Base-by-base conservation (phyloP, 495 filamentous ascomycete genomes). In the Aspergillus heteromorphus region DNA sequence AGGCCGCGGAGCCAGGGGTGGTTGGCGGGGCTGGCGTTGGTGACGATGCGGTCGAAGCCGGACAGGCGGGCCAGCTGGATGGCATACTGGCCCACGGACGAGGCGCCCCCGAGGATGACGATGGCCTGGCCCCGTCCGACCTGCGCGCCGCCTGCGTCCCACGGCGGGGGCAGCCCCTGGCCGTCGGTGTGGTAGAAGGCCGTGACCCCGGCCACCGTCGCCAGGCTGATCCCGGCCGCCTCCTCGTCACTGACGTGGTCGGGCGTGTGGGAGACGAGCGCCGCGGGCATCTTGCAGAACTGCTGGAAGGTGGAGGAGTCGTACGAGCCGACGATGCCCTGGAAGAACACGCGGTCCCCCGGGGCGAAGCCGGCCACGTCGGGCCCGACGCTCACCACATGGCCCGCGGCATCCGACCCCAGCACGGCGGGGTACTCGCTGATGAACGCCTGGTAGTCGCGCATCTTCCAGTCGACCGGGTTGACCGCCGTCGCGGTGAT, bases 401-500 rank as follows among this genome's bases (percentile, higher is more conserved):
- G 54, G 13, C 75, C 75, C 0, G 63, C 68, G 13, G 74, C 59
- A 54, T 79, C 75, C 21, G 66, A 68, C 23, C 73, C 75, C 9
- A 75, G 19, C 2, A 79, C 56, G 13, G 69, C 63, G 0, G 75
- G 73, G 59, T 71, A 75, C n/a, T 45, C 9, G 4, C 59, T 40
- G 19, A 74, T 49, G 29, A 59, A 53, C 3, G 63, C 51, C 40
- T 67, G 64, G 25, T 51, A 55, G 42, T 74, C 65, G 4, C 66
- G 69, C 40, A 64, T 63, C 45, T 65, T 62, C 48, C 52, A 66
- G 60, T 77, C 73, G 31, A 74, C 49, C 0, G 71, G 72, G 61
- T 80, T 79, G 40, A 80, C 56, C 30, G 74, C 76, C 21, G 77
- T 61, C 14, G 76, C 63, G 9, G 74, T 70, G 49, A 74, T 70